A percentile compares a stretch with the other conserved stretches of the same genome.
Conservation (phyloP, 208 protist species). For the Vickermania ingenoplastis region DNA sequence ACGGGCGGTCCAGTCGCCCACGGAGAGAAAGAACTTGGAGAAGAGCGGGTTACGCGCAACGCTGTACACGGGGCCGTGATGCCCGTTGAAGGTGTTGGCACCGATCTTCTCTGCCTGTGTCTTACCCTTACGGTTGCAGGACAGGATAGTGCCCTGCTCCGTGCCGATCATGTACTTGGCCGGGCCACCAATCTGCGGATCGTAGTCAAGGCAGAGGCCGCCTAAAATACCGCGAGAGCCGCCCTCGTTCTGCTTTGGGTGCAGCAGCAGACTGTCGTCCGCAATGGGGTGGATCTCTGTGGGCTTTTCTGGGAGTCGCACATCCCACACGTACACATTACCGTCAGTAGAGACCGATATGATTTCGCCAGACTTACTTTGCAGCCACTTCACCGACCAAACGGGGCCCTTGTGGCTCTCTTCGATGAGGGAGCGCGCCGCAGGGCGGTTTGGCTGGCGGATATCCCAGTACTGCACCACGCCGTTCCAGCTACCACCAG, state of each 20-base stretch:
- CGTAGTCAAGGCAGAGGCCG: slow-evolving; percentile 93
- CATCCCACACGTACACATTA: slow-evolving; percentile 93
- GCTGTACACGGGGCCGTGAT: slow-evolving; percentile 94
- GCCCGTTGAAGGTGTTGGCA: slow-evolving; percentile 91
- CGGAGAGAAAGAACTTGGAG: slow-evolving; percentile 95
- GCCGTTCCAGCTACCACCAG: slow-evolving; percentile 96
- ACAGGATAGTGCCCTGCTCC: slow-evolving; percentile 92
- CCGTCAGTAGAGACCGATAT: slow-evolving; percentile 94
- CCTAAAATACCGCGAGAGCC: slow-evolving; percentile 84
- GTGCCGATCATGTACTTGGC: slow-evolving; percentile 97
- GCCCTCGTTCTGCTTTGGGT: slow-evolving; percentile 86
- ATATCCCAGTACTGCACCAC: slow-evolving; percentile 95
- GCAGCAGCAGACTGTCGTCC: slow-evolving; percentile 77
- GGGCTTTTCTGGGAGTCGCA: slow-evolving; percentile 88
- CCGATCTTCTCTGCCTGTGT: slow-evolving; percentile 89
- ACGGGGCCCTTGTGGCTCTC: slow-evolving; percentile 96
- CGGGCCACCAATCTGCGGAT: slow-evolving; percentile 87
- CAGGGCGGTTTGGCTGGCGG: slow-evolving; percentile 82
- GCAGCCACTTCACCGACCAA: slow-evolving; percentile 93
- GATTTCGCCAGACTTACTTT: slow-evolving; percentile 94
- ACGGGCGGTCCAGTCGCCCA: slow-evolving; percentile 94
- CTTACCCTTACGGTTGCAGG: slow-evolving; percentile 93
- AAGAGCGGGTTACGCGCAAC: slow-evolving; percentile 92
- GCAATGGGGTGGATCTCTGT: slow-evolving; percentile 74
- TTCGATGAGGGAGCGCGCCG: slow-evolving; percentile 88